These are phyloP conservation scores for Xylaria acuta DNA, from an alignment of 495 filamentous ascomycete species.

Conservation along the genomic window DNA sequence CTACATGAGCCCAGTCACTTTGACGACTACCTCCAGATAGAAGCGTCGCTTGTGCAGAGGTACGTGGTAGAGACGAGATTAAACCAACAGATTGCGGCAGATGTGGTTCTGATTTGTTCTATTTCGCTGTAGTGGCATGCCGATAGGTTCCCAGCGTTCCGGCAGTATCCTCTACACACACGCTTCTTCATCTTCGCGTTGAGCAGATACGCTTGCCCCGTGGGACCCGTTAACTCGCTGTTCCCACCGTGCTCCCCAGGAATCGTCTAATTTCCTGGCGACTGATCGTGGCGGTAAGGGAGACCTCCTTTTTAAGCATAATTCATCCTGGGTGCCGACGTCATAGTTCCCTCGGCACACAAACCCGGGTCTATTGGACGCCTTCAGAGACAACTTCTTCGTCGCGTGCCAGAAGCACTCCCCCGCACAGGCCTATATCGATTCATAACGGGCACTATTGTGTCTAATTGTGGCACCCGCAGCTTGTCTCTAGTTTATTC, in stretches of 20 bases:
- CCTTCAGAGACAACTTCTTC: slow-evolving; percentile 37
- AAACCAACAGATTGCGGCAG: slow-evolving; percentile 17
- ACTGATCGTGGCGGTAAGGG: slow-evolving; percentile 72
- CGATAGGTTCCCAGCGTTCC: slow-evolving; percentile 49
- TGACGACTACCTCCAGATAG: slow-evolving; percentile 41
- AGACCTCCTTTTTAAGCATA: slow-evolving; percentile 45
- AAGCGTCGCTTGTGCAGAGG: slow-evolving; percentile 43
- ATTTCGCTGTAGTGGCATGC: slow-evolving; percentile 54
- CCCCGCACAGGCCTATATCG: slow-evolving; percentile 37
- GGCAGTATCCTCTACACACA: slow-evolving; percentile 63
- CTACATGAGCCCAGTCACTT: slow-evolving; percentile 42
- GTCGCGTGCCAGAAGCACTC: slow-evolving; percentile 38
- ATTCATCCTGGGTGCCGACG: slow-evolving; percentile 13
- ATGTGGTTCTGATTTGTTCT: slow-evolving; percentile 38
- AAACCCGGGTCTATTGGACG: slow-evolving; percentile 37
- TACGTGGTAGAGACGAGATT: slow-evolving; percentile 32
- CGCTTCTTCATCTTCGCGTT: slow-evolving; percentile 47
- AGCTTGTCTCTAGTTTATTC: slow-evolving; percentile 37
- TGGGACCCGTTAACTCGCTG: slow-evolving; percentile 77
- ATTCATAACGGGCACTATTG: slow-evolving; percentile 37
- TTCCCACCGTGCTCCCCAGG: slow-evolving; percentile 61
- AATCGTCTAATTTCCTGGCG: slow-evolving; percentile 59
- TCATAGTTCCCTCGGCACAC: slow-evolving; percentile 11
- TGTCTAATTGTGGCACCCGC: slow-evolving; percentile 40
- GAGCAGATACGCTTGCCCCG: slow-evolving; percentile 55